Conservation (phyloP, 164 flowering plant genomes). For the Tetrastigma voinierianum region DNA sequence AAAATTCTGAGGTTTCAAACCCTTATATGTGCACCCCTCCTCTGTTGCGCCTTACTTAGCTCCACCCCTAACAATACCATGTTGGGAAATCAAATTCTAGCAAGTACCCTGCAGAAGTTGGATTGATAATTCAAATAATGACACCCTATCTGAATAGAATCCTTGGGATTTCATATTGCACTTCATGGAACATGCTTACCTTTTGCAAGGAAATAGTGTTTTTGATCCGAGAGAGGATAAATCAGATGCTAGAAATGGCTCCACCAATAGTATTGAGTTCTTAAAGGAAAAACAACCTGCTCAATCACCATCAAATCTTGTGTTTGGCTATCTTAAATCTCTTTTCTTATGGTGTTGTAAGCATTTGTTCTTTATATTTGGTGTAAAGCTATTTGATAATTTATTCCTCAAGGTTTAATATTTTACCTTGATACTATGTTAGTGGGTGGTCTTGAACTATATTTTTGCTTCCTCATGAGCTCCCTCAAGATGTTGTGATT, state of each 20-base stretch:
- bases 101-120: no score
- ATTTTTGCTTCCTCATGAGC: conserved; percentile 95
- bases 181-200: not conserved
- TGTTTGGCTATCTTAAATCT: conserved; percentile 97
- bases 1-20: no score
- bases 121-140: no score
- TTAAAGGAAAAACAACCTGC: no score
- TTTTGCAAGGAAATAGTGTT: conserved; percentile 57
- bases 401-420: not conserved
- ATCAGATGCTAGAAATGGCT: conserved; percentile 26
- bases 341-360: conserved; percentile 98
- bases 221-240: conserved; percentile 30
- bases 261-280: conserved; percentile 9
- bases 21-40: no score
- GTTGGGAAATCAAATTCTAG: no score
- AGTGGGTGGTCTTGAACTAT: conserved; percentile 99
- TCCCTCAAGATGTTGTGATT: conserved; percentile 99
- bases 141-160: not conserved
- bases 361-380: no score
- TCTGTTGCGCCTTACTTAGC: no score
- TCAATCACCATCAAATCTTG: conserved; percentile 59
- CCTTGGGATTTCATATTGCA: conserved; percentile 3
- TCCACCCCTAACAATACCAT: no score
- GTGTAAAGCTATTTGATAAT: not conserved
- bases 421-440: conserved; percentile 38